These are phyloP conservation scores for Fragaria vesca DNA, from an alignment of 306 rosid genomes.

Conservation along the genomic window DNA sequence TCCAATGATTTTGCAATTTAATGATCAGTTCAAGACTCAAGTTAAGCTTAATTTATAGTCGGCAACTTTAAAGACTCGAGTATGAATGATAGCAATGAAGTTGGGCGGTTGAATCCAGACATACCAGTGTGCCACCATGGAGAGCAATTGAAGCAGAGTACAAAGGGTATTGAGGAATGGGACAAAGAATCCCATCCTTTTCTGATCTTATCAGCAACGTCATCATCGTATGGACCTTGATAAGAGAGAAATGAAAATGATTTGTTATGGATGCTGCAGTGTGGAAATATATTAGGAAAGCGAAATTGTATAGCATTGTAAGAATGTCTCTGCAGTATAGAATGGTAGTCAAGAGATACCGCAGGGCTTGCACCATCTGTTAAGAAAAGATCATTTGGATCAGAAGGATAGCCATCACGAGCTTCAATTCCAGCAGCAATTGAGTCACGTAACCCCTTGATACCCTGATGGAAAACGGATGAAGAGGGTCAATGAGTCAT, in stretches of 20 bases:
- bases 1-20: background rate
- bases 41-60: background rate
- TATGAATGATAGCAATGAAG: background rate
- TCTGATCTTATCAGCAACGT: conserved; percentile 72
- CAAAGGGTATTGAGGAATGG: conserved; percentile 91
- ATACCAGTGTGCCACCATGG: conserved; percentile 86
- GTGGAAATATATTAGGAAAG: conserved; percentile 4
- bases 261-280: background rate
- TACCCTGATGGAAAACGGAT: conserved; percentile 49
- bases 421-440: conserved; percentile 84
- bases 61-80: conserved; percentile 6
- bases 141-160: conserved; percentile 94
- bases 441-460: conserved; percentile 77
- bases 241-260: conserved; percentile 20
- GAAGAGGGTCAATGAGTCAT: conserved; percentile 20
- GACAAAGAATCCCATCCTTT: conserved; percentile 80
- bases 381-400: conserved; percentile 76
- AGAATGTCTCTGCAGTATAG: background rate
- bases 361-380: conserved; percentile 99
- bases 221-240: conserved; percentile 94
- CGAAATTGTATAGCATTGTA: background rate
- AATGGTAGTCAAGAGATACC: conserved; percentile 28
- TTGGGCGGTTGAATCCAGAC: background rate
- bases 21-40: background rate
- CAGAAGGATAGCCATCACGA: conserved; percentile 77